phyloP scores from a whole-genome alignment of 1,284 basidiomycete species.

The Waitea zeae region DNA sequence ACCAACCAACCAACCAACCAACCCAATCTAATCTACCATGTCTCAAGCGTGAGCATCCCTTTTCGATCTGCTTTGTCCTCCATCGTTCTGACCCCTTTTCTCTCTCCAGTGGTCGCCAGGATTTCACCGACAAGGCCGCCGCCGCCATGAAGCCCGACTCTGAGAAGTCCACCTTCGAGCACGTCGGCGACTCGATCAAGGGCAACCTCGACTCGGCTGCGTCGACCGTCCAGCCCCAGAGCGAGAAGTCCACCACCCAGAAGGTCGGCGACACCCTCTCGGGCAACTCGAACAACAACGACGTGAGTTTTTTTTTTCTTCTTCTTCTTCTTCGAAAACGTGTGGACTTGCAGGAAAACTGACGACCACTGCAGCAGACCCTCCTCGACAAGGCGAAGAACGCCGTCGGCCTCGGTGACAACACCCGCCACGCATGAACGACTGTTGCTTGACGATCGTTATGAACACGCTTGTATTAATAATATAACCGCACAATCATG shows the following conservation, averaged over 20 bases:
- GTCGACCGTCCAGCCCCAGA: conserved; percentile 18
- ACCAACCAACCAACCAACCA: too few relatives aligned
- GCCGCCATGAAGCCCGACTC: conserved; percentile 19
- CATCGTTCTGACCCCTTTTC: too few relatives aligned
- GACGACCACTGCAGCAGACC: conserved; percentile 10
- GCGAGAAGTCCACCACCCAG: conserved; percentile 33
- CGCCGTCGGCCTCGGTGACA: conserved; percentile 13
- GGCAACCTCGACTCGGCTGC: conserved; percentile 15
- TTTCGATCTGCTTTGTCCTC: too few relatives aligned
- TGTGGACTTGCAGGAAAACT: too few relatives aligned
- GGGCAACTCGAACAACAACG: conserved; percentile 18
- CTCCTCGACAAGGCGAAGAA: conserved; percentile 14
- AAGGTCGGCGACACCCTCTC: conserved; percentile 34
- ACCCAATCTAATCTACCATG: too few relatives aligned
- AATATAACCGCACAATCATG: too few relatives aligned
- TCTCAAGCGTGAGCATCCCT: too few relatives aligned
- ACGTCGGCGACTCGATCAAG: conserved; percentile 17
- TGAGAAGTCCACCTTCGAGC: conserved; percentile 18
- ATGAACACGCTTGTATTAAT: too few relatives aligned
- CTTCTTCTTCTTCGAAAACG: background rate
- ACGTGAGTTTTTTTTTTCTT: conserved; percentile 8
- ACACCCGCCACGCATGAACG: too few relatives aligned
- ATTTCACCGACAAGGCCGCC: conserved; percentile 22
- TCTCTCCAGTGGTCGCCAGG: conserved; percentile 25
- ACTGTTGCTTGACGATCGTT: too few relatives aligned